A percentile compares a stretch with the other conserved stretches of the same genome.
Evolutionary conservation across 768 basidiomycete genomes (phyloP).

Genomic region (Phanerochaete sordida): DNA sequence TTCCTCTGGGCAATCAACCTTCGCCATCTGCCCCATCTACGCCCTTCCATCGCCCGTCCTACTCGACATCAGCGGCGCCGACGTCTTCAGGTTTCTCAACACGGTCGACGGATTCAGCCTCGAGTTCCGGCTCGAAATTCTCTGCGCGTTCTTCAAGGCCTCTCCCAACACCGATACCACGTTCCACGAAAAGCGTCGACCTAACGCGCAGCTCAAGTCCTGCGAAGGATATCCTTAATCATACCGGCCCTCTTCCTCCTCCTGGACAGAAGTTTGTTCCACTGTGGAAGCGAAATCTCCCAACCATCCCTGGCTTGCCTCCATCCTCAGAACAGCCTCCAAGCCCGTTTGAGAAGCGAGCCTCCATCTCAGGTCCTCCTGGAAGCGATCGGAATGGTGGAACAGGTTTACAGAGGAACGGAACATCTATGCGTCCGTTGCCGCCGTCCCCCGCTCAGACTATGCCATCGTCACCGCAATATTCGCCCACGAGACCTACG

Average conservation of each 20-base stretch:
- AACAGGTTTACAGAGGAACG: slow-evolving; percentile 17
- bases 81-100: slow-evolving; percentile 1
- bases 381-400: not conserved
- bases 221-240: slow-evolving; percentile 9
- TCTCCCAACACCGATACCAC: slow-evolving; percentile 19
- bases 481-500: not conserved
- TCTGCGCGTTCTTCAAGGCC: slow-evolving; percentile 13
- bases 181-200: slow-evolving; percentile 14
- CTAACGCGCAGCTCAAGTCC: slow-evolving; percentile 10
- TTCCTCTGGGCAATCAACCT: not conserved
- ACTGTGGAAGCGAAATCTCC: slow-evolving; percentile 39
- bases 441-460: slow-evolving; percentile 11
- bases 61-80: not conserved
- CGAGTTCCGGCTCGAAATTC: not conserved
- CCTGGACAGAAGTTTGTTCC: slow-evolving; percentile 34
- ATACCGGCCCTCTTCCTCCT: slow-evolving; percentile 2
- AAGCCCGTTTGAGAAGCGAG: not conserved
- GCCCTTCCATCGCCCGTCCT: slow-evolving; percentile 8
- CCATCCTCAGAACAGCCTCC: slow-evolving; percentile 9
- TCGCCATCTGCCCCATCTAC: slow-evolving; percentile 5
- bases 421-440: slow-evolving; percentile 15
- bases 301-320: slow-evolving; percentile 15
- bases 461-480: not conserved
- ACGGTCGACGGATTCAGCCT: not conserved
- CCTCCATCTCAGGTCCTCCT: not conserved